These are phyloP conservation scores for Xylaria cubensis DNA, from an alignment of 495 filamentous ascomycete species.

Conservation along the genomic window DNA sequence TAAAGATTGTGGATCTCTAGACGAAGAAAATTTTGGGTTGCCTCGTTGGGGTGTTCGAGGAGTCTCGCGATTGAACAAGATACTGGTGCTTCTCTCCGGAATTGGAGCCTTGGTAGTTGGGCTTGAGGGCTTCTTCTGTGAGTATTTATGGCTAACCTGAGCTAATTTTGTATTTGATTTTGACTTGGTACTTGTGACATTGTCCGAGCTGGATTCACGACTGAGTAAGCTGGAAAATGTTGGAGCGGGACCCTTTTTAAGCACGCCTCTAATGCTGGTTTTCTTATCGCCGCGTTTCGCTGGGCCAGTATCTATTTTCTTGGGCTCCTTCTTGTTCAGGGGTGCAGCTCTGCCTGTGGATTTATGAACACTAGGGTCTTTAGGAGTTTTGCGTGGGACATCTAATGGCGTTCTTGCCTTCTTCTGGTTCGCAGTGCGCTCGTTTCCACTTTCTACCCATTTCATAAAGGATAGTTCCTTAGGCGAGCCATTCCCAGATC, in stretches of 20 bases:
- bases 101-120: constrained; percentile 23
- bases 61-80: constrained; percentile 39
- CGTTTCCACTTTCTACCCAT: constrained; percentile 16
- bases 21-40: constrained; percentile 46
- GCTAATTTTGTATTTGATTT: constrained; percentile 32
- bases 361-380: constrained; percentile 32
- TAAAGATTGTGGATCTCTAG: constrained; percentile 37
- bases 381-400: constrained; percentile 26
- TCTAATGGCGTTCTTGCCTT: constrained; percentile 44
- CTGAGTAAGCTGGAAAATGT: constrained; percentile 34
- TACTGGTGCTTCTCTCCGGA: constrained; percentile 34
- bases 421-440: constrained; percentile 54
- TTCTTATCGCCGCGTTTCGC: constrained; percentile 39
- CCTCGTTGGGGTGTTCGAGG: constrained; percentile 49
- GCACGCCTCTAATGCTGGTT: constrained; percentile 40
- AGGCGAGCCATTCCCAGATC: constrained; percentile 26
- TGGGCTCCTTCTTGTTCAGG: constrained; percentile 35
- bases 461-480: constrained; percentile 21
- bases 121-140: constrained; percentile 22
- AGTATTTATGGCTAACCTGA: constrained; percentile 32
- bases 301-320: constrained; percentile 31
- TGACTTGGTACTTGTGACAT: constrained; percentile 31
- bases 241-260: constrained; percentile 37
- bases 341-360: constrained; percentile 15
- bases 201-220: constrained; percentile 41